Evolutionary conservation across 805 yeast genomes (phyloP), one percentile per base, ranked within the genome.

Genomic region (Sugiyamaella smithiae): DNA sequence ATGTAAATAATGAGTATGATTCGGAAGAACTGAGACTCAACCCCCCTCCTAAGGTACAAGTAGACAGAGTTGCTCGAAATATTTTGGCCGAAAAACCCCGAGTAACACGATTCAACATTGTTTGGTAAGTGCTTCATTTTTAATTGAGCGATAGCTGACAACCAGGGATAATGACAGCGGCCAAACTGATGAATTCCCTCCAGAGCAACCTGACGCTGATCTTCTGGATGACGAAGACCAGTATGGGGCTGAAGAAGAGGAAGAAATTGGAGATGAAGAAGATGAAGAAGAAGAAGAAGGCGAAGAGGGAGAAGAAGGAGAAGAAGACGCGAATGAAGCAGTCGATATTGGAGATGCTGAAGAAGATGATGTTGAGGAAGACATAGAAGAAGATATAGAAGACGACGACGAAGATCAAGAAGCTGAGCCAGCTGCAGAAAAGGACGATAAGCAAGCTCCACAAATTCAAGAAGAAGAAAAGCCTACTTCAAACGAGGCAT

Each of bases 51-150:
- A 88, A 89, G 63, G 97, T 91, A 1, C 96, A 88, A 61, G 89
- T 91, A 3, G 96, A 88, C 50, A 93, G 86, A 61, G 96, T 93
- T 35, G 95, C 88, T 24, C 79, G 99, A 62, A 93, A 91, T 67
- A 86, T 93, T 31, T 73, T 93, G 50, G 98, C 98, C 3, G 98
- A 93, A 65, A 93, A 93, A 70, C 99, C 99, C 37, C 76, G 98
- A 57, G 99, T 93, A 35, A 93, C 99, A 5, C 75, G 97, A 55
- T 93, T 93, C 69, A 93, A 93, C 66, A 93, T 93, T 48, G 95
- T 89, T 2, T 93, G 99, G 99, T 62, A 42, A n/a, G 46, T 17
- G n/a, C 11, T 12, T 8, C 11, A 25, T 33, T 5, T 14, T 20
- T n/a, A 14, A 19, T 32, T 23, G 33, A 22, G 40, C 2, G 49